Percentiles rank a stretch among this genome's conserved stretches.
These are phyloP conservation scores for Trichoderma gamsii DNA, from an alignment of 495 filamentous ascomycete species.

Conservation along the genomic window DNA sequence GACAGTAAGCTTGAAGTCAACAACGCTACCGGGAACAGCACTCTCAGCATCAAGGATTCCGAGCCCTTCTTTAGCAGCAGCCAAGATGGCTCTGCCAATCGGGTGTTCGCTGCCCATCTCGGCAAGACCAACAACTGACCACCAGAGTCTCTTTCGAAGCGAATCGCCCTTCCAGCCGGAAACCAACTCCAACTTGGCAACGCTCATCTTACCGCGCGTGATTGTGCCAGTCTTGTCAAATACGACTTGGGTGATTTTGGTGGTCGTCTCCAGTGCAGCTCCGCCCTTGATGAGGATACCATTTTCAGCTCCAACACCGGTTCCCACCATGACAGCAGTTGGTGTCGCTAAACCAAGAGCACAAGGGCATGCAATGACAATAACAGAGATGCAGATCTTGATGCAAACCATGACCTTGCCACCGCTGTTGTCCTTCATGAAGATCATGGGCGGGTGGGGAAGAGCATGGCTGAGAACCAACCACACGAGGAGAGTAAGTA, in stretches of 20 bases:
- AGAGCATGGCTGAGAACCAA: conserved; percentile 90
- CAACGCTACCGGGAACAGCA: conserved; percentile 71
- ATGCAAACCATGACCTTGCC: conserved; percentile 93
- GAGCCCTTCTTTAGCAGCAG: conserved; percentile 65
- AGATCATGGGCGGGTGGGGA: conserved; percentile 76
- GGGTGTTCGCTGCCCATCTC: conserved; percentile 95
- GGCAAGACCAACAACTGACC: conserved; percentile 85
- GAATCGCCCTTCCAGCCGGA: conserved; percentile 62
- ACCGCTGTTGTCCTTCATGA: conserved; percentile 70
- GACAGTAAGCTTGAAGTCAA: conserved; percentile 76
- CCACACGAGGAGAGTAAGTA: conserved; percentile 84
- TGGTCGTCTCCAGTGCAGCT: conserved; percentile 85
- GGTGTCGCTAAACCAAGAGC: conserved; percentile 90
- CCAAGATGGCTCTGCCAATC: conserved; percentile 76
- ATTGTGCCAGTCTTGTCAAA: conserved; percentile 99
- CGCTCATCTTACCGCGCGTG: conserved; percentile 90
- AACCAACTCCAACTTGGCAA: conserved; percentile 61
- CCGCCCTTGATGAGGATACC: conserved; percentile 97
- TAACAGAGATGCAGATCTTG: conserved; percentile 96
- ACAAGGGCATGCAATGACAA: conserved; percentile 97
- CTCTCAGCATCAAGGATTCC: conserved; percentile 61
- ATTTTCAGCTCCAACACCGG: conserved; percentile 91
- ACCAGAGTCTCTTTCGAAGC: conserved; percentile 75
- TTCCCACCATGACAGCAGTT: conserved; percentile 98
- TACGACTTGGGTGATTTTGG: conserved; percentile 87